These are phyloP conservation scores for Myxozyma melibiosi DNA, from an alignment of 805 yeast species.

Conservation along the genomic window DNA sequence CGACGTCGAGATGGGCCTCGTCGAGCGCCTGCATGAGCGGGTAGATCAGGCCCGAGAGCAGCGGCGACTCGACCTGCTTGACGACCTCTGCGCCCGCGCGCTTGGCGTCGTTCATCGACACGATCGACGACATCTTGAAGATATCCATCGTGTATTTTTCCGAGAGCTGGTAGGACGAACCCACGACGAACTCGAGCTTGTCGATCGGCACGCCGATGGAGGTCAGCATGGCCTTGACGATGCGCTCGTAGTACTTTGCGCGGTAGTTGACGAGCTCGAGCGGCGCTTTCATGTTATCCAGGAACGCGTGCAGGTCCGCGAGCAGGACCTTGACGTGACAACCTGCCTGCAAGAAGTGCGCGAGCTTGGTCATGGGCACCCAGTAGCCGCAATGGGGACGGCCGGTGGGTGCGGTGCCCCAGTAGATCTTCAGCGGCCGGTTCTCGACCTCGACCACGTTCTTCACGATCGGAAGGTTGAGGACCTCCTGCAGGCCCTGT, in stretches of 20 bases:
- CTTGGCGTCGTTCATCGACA: conserved; percentile 93
- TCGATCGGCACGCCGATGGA: conserved; percentile 93
- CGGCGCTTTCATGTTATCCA: conserved; percentile 98
- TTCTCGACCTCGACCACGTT: conserved; percentile 78
- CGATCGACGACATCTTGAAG: conserved; percentile 79
- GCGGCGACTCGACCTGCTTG: conserved; percentile 93
- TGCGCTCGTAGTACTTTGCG: conserved; percentile 82
- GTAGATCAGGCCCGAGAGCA: conserved; percentile 88
- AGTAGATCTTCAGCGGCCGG: conserved; percentile 83
- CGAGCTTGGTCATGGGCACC: conserved; percentile 95
- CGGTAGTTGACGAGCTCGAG: conserved; percentile 86
- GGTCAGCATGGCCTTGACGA: conserved; percentile 80
- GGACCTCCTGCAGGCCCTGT: conserved; percentile 85
- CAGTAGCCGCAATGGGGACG: conserved; percentile 98
- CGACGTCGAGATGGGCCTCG: conserved; percentile 84
- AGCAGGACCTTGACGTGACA: conserved; percentile 88
- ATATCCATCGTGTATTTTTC: conserved; percentile 85
- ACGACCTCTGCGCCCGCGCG: conserved; percentile 99
- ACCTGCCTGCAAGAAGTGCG: conserved; percentile 93
- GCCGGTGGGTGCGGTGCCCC: conserved; percentile 99
- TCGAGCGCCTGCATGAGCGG: conserved; percentile 99
- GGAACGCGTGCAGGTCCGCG: conserved; percentile 95
- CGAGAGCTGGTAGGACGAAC: conserved; percentile 84
- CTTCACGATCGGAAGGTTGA: conserved; percentile 84
- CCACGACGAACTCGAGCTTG: conserved; percentile 77